Evolutionary conservation across 1,139 yeast species (phyloP).

Genomic region (Yarrowia galli): DNA sequence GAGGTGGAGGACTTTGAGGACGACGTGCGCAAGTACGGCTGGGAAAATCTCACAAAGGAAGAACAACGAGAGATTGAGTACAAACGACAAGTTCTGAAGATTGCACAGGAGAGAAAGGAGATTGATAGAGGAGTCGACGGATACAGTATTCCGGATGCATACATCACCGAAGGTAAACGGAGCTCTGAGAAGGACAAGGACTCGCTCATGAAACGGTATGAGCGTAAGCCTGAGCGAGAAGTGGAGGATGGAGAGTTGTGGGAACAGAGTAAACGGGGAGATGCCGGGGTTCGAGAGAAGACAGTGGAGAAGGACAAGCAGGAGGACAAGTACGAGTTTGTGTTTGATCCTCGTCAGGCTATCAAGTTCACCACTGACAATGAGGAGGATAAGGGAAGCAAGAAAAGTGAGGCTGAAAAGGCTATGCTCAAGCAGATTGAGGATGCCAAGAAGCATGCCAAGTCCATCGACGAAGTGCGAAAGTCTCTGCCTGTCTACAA

Average conservation of each 20-base stretch:
- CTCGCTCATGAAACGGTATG: slow-evolving; percentile 34
- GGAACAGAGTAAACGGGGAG: slow-evolving; percentile 69
- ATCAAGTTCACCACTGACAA: slow-evolving; percentile 66
- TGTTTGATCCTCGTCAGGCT: slow-evolving; percentile 79
- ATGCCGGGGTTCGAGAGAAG: slow-evolving; percentile 51
- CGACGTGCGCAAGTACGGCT: slow-evolving; percentile 58
- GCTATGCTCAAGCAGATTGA: slow-evolving; percentile 52
- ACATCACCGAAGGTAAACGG: slow-evolving; percentile 59
- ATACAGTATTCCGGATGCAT: slow-evolving; percentile 66
- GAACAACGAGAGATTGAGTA: slow-evolving; percentile 62
- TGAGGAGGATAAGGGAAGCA: slow-evolving; percentile 42
- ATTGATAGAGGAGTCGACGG: slow-evolving; percentile 50
- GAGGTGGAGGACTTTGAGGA: slow-evolving; percentile 60
- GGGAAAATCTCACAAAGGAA: slow-evolving; percentile 56
- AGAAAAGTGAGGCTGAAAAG: slow-evolving; percentile 44
- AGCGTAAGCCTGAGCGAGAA: slow-evolving; percentile 46
- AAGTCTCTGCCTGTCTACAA: slow-evolving; percentile 78
- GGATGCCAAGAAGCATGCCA: slow-evolving; percentile 55
- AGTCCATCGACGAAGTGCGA: slow-evolving; percentile 59
- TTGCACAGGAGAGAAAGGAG: slow-evolving; percentile 55
- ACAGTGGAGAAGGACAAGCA: slow-evolving; percentile 22
- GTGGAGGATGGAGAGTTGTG: slow-evolving; percentile 59
- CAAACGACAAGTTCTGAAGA: slow-evolving; percentile 57
- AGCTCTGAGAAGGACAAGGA: slow-evolving; percentile 60
- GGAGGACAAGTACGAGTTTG: slow-evolving; percentile 72